Evolutionary conservation across 2,329 filamentous ascomycete species (phyloP).

Genomic region (Xylariaceae sp.): DNA sequence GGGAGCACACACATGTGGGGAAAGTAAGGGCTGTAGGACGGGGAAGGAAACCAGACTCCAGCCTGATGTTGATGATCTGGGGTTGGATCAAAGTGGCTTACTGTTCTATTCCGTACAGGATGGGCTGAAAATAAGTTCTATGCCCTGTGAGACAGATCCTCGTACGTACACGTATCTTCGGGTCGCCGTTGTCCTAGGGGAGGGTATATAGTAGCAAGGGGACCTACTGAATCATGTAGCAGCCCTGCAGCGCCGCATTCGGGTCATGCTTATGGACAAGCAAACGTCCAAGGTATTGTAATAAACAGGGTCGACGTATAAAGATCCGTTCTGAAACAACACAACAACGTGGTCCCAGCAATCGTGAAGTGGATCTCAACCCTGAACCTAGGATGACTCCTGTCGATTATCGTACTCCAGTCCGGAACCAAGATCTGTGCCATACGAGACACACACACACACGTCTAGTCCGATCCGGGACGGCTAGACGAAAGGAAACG

Average conservation of each 20-base stretch:
- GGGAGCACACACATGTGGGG: no score
- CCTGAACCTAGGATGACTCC: no score
- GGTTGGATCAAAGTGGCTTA: background rate
- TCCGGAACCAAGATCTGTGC: background rate
- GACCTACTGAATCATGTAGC: no score
- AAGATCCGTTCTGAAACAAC: background rate
- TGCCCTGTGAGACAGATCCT: background rate
- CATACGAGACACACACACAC: background rate
- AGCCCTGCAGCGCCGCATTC: no score
- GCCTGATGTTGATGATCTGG: background rate
- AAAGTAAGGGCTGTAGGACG: conserved; percentile 1
- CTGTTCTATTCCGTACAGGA: background rate
- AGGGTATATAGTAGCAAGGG: no score
- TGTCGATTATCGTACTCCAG: background rate
- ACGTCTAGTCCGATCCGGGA: background rate
- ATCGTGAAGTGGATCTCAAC: background rate
- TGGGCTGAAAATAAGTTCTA: background rate
- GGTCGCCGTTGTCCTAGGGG: no score
- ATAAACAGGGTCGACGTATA: background rate
- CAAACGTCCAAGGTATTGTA: background rate
- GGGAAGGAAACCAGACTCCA: conserved; percentile 2
- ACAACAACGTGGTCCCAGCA: background rate
- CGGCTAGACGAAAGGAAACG: background rate
- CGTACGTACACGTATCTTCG: no score
- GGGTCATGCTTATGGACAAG: background rate